Evolutionary conservation across 1,139 yeast species (phyloP).

Genomic region (Blastobotrys aristatus): DNA sequence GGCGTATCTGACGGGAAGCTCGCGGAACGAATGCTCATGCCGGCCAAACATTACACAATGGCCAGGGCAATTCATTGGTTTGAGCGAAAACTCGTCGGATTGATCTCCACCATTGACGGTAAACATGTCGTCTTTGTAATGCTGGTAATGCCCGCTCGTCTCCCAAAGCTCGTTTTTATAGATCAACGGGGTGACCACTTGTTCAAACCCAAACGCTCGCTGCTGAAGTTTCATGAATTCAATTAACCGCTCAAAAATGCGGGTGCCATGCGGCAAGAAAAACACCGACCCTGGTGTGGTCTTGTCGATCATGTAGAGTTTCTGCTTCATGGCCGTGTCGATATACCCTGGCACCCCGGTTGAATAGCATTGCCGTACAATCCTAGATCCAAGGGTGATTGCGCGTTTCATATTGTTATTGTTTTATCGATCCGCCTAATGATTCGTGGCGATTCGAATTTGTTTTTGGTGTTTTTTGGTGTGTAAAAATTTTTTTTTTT

Average conservation of each 20-base stretch:
- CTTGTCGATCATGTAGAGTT: slow-evolving; percentile 69
- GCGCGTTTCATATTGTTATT: no score
- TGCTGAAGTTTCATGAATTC: slow-evolving; percentile 83
- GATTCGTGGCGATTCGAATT: no score
- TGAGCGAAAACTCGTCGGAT: slow-evolving; percentile 59
- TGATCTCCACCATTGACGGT: slow-evolving; percentile 45
- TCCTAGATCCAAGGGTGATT: background rate
- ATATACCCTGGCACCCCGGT: slow-evolving; percentile 9
- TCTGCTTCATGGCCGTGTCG: slow-evolving; percentile 42
- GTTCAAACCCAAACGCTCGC: slow-evolving; percentile 77
- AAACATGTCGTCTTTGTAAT: slow-evolving; percentile 93
- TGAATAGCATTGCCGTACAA: no score
- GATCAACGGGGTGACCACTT: slow-evolving; percentile 89
- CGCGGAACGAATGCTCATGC: slow-evolving; percentile 82
- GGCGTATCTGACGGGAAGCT: slow-evolving; percentile 81
- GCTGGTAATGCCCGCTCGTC: slow-evolving; percentile 93
- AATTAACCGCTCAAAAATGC: slow-evolving; percentile 72
- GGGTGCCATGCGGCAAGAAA: slow-evolving; percentile 87
- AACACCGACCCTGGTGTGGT: slow-evolving; percentile 84
- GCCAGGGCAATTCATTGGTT: slow-evolving; percentile 99
- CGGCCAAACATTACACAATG: slow-evolving; percentile 84
- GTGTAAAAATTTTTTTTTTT: no score
- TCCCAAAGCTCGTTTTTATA: slow-evolving; percentile 85
- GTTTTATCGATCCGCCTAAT: no score
- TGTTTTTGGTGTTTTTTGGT: no score